Percentiles rank a stretch among this genome's conserved stretches.
Conservation (phyloP, 1,284 basidiomycete genomes). For the Dichomitus squalens region DNA sequence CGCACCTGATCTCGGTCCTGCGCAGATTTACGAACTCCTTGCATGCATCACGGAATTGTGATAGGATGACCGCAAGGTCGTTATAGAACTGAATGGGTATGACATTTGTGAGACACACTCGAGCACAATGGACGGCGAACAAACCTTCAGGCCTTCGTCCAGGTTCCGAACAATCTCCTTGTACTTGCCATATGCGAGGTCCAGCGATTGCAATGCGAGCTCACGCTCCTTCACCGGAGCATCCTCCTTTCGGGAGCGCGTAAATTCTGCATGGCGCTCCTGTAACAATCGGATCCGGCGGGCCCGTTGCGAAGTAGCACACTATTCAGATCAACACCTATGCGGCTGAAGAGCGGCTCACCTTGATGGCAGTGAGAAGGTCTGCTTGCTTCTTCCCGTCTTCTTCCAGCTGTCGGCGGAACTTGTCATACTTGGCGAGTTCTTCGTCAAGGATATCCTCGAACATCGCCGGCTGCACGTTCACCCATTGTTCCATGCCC, state of each 20-base stretch:
- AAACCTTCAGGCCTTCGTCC: slow-evolving; percentile 82
- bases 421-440: slow-evolving; percentile 81
- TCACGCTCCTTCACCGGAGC: slow-evolving; percentile 83
- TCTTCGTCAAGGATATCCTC: slow-evolving; percentile 81
- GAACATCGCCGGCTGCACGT: slow-evolving; percentile 84
- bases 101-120: neutral
- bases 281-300: slow-evolving; percentile 33
- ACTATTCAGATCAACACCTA: too few relatives aligned
- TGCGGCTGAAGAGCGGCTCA: slow-evolving; percentile 34
- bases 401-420: slow-evolving; percentile 64
- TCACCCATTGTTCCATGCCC: slow-evolving; percentile 64
- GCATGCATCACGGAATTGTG: slow-evolving; percentile 77
- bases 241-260: slow-evolving; percentile 81
- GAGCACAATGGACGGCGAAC: neutral
- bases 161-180: slow-evolving; percentile 84
- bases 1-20: slow-evolving; percentile 59
- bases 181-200: slow-evolving; percentile 88
- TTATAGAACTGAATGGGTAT: slow-evolving; percentile 75
- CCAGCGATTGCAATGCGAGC: slow-evolving; percentile 83
- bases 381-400: slow-evolving; percentile 65
- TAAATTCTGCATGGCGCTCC: slow-evolving; percentile 77
- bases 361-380: slow-evolving; percentile 71
- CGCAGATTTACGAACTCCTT: slow-evolving; percentile 74
- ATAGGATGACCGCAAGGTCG: slow-evolving; percentile 70
- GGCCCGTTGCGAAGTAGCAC: too few relatives aligned